Base-by-base conservation (phyloP, 805 yeast genomes). In the Starmerella gropengiesseri region DNA sequence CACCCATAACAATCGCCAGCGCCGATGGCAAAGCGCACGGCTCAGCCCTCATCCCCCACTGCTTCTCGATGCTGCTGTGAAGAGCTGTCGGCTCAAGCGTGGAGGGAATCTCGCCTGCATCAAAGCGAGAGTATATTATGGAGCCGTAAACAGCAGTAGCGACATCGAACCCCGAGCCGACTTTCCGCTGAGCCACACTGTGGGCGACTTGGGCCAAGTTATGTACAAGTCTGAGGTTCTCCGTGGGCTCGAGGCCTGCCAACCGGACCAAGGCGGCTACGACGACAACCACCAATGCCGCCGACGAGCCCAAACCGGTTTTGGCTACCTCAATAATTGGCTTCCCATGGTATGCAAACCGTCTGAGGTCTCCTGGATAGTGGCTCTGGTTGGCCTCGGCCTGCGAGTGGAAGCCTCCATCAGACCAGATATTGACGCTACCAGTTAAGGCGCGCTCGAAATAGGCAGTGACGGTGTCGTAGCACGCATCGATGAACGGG, bases 141-240 rank as follows among this genome's bases (percentile, higher is more conserved):
- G 95, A 81, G 1, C 98, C 98, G 60, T 71, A 89, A 0, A 83
- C 79, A 0, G 98, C 98, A 20, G 96, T 79, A 0, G 95, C 97
- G 31, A 91, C 94, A 58, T 91, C 98, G 61, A 91, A 91, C 0
- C 98, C 98, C 3, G 95, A 85, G 0, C 98, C 98, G 20, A 91
- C 78, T 60, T 91, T 91, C 25, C 84, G 83, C 60, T 91, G 98
- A 3, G 98, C 97, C 44, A 75, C 71, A 59, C 95, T 87, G 60
- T 91, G 98, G 0, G 94, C 80, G 7, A 83, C 67, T 59, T 91
- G 98, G 0, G 95, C 75, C 21, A 85, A 61, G 54, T 85, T 89
- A 59, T 91, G 97, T n/a, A 34, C 12, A 23, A 23, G 29, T 4
- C 12, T 7, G 27, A 89, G 67, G n/a, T 59, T 47, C 4, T 53